These are phyloP conservation scores for Micractinium sp. DNA, from an alignment of 139 green algal species.

Conservation along the genomic window DNA sequence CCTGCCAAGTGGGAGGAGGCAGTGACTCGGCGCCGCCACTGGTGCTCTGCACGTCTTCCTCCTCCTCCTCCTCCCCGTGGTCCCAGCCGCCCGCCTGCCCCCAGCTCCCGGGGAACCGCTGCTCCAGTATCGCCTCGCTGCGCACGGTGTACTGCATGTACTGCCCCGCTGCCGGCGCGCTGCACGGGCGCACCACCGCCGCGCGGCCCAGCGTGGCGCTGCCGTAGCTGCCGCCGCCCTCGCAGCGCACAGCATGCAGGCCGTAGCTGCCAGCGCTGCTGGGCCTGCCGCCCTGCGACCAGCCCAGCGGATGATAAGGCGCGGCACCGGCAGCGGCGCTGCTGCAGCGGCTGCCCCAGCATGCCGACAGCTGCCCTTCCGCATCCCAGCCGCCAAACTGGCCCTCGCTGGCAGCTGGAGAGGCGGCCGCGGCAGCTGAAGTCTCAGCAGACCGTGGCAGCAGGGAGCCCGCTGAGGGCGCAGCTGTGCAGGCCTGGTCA, in stretches of 20 bases:
- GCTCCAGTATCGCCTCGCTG: not conserved
- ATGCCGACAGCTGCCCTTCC: not conserved
- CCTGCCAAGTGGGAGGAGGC: not conserved
- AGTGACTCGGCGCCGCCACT: no score
- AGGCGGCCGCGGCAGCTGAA: not conserved
- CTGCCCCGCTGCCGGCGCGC: not conserved
- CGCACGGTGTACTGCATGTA: conserved; percentile 7
- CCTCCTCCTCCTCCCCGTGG: no score
- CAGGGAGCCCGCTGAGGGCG: not conserved
- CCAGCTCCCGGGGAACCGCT: not conserved
- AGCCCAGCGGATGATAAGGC: not conserved
- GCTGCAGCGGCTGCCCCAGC: not conserved
- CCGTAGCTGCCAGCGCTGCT: not conserved
- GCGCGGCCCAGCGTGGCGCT: not conserved
- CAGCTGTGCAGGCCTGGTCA: no score
- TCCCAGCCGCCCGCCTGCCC: not conserved
- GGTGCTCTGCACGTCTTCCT: no score
- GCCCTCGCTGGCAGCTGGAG: not conserved
- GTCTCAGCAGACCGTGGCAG: not conserved
- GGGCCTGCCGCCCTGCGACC: not conserved
- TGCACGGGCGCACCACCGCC: not conserved
- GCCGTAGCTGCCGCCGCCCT: not conserved
- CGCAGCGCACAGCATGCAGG: no score
- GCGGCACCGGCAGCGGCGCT: not conserved
- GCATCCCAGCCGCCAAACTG: not conserved